Evolutionary conservation across 345 rosid genomes (phyloP).

Genomic region (Carallia pectinifolia): DNA sequence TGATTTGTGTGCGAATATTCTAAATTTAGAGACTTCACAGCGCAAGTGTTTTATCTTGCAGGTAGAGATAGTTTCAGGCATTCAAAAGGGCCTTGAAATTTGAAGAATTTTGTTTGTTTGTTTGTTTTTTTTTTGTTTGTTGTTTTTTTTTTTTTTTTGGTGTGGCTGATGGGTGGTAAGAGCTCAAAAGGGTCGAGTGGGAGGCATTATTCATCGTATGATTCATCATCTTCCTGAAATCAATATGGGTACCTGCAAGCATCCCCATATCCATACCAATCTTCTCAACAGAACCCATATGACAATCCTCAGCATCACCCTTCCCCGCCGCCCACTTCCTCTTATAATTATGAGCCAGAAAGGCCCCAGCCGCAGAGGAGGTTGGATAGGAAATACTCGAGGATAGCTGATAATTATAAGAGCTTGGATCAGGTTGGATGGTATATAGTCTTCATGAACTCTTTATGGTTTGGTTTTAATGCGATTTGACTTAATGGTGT

Average conservation of each 20-base stretch:
- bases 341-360: slow-evolving; percentile 38
- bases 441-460: neutral
- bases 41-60: slow-evolving; percentile 4
- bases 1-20: neutral
- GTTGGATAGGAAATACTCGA: slow-evolving; percentile 64
- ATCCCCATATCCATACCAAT: slow-evolving; percentile 30
- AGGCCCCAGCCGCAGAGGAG: slow-evolving; percentile 34
- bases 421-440: slow-evolving; percentile 80
- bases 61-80: slow-evolving; percentile 3
- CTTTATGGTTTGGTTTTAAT: neutral
- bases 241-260: slow-evolving; percentile 37
- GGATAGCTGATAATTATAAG: slow-evolving; percentile 73
- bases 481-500: neutral
- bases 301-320: slow-evolving; percentile 52
- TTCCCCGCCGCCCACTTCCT: slow-evolving; percentile 22
- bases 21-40: neutral
- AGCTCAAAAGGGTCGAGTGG: slow-evolving; percentile 49
- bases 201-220: slow-evolving; percentile 28
- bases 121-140: too few species aligned
- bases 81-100: neutral
- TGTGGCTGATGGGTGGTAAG: slow-evolving; percentile 67
- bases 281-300: slow-evolving; percentile 28
- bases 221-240: slow-evolving; percentile 35
- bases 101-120: neutral
- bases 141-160: too few species aligned